Evolutionary conservation across 106 monocot genomes (phyloP).

Genomic region (Dendrobium huoshanense): DNA sequence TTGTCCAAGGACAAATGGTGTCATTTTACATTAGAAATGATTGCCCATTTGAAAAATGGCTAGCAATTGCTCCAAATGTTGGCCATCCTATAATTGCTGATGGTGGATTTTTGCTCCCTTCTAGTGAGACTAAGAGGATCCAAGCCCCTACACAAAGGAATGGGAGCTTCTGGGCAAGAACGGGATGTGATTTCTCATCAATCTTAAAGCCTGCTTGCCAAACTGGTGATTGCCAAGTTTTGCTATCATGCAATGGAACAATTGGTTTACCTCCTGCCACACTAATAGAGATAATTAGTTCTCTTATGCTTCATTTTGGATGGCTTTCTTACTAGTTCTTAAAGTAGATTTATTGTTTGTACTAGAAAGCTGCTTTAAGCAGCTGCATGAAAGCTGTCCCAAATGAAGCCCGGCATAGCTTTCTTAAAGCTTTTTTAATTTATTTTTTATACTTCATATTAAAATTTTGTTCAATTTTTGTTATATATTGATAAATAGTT

Average conservation of each 20-base stretch:
- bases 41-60: constrained; percentile 69
- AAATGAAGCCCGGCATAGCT: no score
- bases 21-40: constrained; percentile 43
- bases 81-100: constrained; percentile 54
- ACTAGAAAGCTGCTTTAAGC: no score
- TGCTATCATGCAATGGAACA: constrained; percentile 54
- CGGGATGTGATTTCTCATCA: constrained; percentile 43
- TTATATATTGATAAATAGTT: no score
- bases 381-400: no score
- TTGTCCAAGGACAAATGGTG: constrained; percentile 11
- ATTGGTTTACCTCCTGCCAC: constrained; percentile 58
- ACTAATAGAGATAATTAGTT: constrained; percentile 41
- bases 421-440: no score
- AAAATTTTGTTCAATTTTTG: no score
- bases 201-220: constrained; percentile 18
- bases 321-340: no score
- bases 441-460: no score
- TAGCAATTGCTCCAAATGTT: constrained; percentile 34
- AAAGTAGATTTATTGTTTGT: no score
- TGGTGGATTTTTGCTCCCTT: constrained; percentile 53
- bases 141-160: constrained; percentile 41
- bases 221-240: constrained; percentile 58
- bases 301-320: no score
- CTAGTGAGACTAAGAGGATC: constrained; percentile 26
- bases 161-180: constrained; percentile 66